Percentiles rank a stretch among this genome's conserved stretches.
These are phyloP conservation scores for Hanseniaspora thailandica DNA, from an alignment of 805 yeast species.

Conservation along the genomic window DNA sequence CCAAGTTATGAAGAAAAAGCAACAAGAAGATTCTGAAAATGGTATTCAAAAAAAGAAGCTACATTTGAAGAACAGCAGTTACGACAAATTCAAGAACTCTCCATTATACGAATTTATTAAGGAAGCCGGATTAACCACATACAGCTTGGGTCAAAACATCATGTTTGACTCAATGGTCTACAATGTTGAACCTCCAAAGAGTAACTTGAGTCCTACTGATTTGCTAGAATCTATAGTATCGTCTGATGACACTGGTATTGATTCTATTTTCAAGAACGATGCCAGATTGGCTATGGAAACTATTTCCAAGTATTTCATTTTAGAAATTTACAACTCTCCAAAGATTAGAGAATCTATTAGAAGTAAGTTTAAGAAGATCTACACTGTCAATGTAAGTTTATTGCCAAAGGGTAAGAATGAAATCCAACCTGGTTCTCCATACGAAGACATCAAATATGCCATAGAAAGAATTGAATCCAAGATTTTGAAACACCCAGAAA, in stretches of 20 bases:
- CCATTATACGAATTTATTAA: constrained; percentile 52
- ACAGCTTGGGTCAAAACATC: constrained; percentile 72
- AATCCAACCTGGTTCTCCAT: constrained; percentile 70
- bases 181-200: constrained; percentile 54
- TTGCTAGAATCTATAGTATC: constrained; percentile 35
- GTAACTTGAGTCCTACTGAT: constrained; percentile 47
- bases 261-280: constrained; percentile 40
- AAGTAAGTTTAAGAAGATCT: constrained; percentile 48
- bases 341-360: constrained; percentile 61
- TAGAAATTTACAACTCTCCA: constrained; percentile 71
- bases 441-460: constrained; percentile 85
- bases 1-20: constrained; percentile 22
- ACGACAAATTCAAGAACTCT: constrained; percentile 57
- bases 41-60: constrained; percentile 31
- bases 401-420: constrained; percentile 74
- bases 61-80: constrained; percentile 50
- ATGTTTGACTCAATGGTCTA: constrained; percentile 55
- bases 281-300: constrained; percentile 56
- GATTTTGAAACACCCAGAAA: constrained; percentile 62
- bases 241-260: constrained; percentile 23
- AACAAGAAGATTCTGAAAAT: constrained; percentile 19
- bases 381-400: constrained; percentile 58
- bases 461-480: constrained; percentile 68
- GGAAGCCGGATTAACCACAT: constrained; percentile 67
- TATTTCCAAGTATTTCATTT: constrained; percentile 62